Evolutionary conservation across 306 rosid genomes (phyloP), one percentile per base, ranked within the genome.

Genomic region (Inga oerstediana): DNA sequence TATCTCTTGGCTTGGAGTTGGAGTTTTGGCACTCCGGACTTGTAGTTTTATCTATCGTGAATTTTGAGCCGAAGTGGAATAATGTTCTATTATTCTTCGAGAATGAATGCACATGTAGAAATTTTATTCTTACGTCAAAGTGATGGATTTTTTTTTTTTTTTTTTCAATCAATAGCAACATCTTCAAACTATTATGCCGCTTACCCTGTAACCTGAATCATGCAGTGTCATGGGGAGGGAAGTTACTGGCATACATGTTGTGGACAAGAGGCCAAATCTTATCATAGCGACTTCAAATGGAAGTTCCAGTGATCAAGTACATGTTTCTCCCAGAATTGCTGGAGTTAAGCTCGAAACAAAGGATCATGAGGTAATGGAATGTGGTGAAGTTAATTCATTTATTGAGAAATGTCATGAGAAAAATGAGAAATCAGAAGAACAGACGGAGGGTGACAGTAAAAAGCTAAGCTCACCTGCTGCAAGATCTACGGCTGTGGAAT

Each of bases 141-240:
- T 52, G 8, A 3, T 79, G 34, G 72, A 74, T 54, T 52, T 61
- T 19, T 54, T 16, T 78, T 67, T 70, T 54, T 44, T 27, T 27
- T 27, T 27, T 51, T 17, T 52, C 46, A 52, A 22, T 75, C 78
- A 70, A 34, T 22, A 34, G 56, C 52, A 56, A 30, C 83, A 51
- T 44, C 41, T 69, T 52, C 59, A 14, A 79, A 76, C 41, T 79
- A 62, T 74, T 30, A 49, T 71, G 74, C 30, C 82, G 78, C 80
- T 85, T 51, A 61, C 58, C 48, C 74, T 74, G 72, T 71, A 39
- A 82, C 67, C 71, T 86, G 30, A 30, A 70, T 62, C 54, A 17
- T 88, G 97, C 95, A 94, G 99, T 43, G 83, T 83, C 74, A 97
- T 97, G 98, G 98, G 98, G 79, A 92, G 95, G 84, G 99, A 97